A percentile compares a stretch with the other conserved stretches of the same genome.
Evolutionary conservation across 73 alveolate species (phyloP).

Genomic region (Uronychia setigera): DNA sequence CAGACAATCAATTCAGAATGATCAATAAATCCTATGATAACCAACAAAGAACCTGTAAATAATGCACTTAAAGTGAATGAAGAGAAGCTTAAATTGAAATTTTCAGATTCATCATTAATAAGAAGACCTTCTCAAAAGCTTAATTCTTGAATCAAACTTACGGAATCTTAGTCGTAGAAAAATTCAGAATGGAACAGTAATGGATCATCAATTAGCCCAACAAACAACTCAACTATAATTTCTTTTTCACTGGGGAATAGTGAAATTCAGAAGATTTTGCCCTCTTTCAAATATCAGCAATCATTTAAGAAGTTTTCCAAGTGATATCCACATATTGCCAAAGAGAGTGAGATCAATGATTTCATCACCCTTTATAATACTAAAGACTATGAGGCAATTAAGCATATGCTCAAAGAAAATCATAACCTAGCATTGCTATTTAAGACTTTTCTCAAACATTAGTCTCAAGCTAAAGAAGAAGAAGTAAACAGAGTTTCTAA

Average conservation of each 20-base stretch:
- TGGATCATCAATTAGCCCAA: background rate
- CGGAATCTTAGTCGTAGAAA: too few relatives aligned
- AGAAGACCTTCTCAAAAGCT: too few relatives aligned
- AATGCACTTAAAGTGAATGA: too few relatives aligned
- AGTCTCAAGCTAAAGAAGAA: too few relatives aligned
- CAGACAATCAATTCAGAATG: too few relatives aligned
- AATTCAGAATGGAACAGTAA: background rate
- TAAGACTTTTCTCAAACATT: background rate
- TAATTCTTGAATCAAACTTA: too few relatives aligned
- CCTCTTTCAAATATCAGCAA: background rate
- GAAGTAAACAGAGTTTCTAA: background rate
- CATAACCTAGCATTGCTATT: background rate
- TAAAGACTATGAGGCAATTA: background rate
- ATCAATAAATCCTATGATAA: too few relatives aligned
- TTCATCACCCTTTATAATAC: background rate
- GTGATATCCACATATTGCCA: background rate
- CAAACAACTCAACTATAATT: background rate
- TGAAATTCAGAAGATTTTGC: background rate
- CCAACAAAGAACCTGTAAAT: too few relatives aligned
- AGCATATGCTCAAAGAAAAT: background rate
- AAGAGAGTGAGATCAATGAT: background rate
- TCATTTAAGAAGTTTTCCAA: background rate
- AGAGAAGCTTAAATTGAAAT: too few relatives aligned
- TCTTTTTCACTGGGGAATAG: background rate
- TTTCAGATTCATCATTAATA: too few relatives aligned